phyloP scores from a whole-genome alignment of 2,329 filamentous ascomycete genomes.

The Podosphaera aphanis region DNA sequence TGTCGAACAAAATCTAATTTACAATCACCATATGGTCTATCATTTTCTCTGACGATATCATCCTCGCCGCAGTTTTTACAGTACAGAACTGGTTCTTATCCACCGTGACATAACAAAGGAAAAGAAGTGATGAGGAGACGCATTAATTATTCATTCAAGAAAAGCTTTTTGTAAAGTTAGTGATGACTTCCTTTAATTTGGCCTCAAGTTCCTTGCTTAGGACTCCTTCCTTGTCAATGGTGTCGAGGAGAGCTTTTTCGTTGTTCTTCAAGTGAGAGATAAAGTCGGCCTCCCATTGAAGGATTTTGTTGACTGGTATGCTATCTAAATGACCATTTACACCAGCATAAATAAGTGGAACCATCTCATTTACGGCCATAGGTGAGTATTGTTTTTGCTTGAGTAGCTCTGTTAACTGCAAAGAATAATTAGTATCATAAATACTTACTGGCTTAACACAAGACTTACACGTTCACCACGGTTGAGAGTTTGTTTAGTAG shows the following conservation, averaged over 20 bases:
- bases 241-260: slow-evolving; percentile 59
- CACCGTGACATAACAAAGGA: too few relatives aligned
- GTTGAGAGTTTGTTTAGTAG: slow-evolving; percentile 93
- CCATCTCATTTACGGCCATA: slow-evolving; percentile 99
- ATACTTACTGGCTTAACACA: neutral
- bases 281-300: slow-evolving; percentile 88
- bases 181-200: slow-evolving; percentile 55
- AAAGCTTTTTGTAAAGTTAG: slow-evolving; percentile 88
- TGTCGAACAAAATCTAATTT: too few relatives aligned
- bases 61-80: too few relatives aligned
- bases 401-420: slow-evolving; percentile 71
- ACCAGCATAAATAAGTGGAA: slow-evolving; percentile 97
- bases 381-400: slow-evolving; percentile 99
- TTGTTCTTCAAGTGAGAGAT: slow-evolving; percentile 76
- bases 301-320: slow-evolving; percentile 77
- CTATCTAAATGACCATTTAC: slow-evolving; percentile 86
- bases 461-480: slow-evolving; percentile 85
- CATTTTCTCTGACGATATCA: too few relatives aligned
- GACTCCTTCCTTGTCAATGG: slow-evolving; percentile 86
- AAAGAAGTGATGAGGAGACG: too few relatives aligned
- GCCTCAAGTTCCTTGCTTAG: slow-evolving; percentile 84
- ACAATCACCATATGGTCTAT: too few relatives aligned
- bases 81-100: too few relatives aligned
- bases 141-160: slow-evolving; percentile 13
- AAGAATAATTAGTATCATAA: slow-evolving; percentile 7